Percentiles rank a stretch among this genome's conserved stretches.
These are phyloP conservation scores for Rhododendron ovatum DNA, from an alignment of 148 eudicot genomes.

Conservation along the genomic window DNA sequence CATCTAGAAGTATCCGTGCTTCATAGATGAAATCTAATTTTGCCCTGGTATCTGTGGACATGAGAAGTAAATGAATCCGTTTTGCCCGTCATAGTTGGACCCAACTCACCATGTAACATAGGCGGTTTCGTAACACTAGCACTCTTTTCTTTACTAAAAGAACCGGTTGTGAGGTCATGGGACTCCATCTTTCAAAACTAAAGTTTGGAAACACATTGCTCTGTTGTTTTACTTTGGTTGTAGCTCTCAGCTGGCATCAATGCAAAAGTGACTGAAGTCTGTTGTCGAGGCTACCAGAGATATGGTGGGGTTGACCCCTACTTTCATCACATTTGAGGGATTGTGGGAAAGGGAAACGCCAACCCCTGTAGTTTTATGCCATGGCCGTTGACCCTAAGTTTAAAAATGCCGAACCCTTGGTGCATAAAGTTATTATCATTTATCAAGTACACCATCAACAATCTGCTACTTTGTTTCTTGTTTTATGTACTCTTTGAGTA, in stretches of 20 bases:
- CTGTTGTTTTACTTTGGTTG: neutral
- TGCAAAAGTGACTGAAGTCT: neutral
- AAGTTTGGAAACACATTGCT: neutral
- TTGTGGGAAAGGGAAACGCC: neutral
- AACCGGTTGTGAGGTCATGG: neutral
- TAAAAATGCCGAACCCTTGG: neutral
- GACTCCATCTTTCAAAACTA: neutral
- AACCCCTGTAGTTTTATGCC: neutral
- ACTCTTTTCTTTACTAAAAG: neutral
- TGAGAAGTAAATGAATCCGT: neutral
- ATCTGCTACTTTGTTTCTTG: neutral
- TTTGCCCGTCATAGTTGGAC: neutral
- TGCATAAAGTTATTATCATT: neutral
- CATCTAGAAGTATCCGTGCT: too few species aligned
- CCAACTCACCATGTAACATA: neutral
- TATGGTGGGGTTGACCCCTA: neutral
- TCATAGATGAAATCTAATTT: neutral
- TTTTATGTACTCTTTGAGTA: neutral
- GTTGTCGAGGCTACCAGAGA: neutral
- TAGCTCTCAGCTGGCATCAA: neutral
- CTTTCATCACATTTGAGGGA: neutral
- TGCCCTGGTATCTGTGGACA: neutral
- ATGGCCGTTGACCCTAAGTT: neutral
- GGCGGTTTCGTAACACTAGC: neutral
- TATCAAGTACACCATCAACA: neutral